Evolutionary conservation across 345 rosid species (phyloP).

Genomic region (Excoecaria agallocha): DNA sequence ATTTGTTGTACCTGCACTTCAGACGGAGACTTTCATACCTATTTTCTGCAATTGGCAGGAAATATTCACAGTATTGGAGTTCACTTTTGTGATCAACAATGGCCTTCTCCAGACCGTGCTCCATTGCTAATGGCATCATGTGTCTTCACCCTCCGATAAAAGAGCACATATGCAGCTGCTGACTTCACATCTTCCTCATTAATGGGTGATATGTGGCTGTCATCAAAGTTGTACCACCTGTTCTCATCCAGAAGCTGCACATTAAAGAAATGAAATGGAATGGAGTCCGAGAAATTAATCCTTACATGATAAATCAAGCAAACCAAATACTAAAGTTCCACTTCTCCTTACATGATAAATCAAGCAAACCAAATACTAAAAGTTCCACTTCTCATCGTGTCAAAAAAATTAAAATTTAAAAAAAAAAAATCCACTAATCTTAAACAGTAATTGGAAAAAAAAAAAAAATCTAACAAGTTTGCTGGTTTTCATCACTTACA

Average conservation of each 20-base stretch:
- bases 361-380: background rate
- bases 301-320: background rate
- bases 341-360: no score
- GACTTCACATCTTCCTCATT: conserved; percentile 96
- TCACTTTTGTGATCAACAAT: conserved; percentile 25
- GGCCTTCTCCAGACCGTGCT: conserved; percentile 27
- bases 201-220: conserved; percentile 78
- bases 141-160: conserved; percentile 68
- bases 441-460: background rate
- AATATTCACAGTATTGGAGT: background rate
- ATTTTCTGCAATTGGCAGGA: conserved; percentile 5
- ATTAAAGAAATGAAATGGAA: conserved; percentile 9
- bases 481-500: background rate
- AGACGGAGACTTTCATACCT: conserved; percentile 5
- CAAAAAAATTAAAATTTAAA: background rate
- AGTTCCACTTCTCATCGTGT: background rate
- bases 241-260: conserved; percentile 90
- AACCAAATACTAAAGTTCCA: no score
- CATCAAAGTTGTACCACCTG: conserved; percentile 96
- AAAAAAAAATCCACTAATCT: background rate
- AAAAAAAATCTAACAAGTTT: background rate
- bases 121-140: conserved; percentile 39
- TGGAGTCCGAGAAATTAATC: background rate
- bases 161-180: conserved; percentile 92
- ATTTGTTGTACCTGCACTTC: background rate